These are phyloP conservation scores for Gynochthodes officinalis DNA, from an alignment of 257 asterid genomes.

Conservation along the genomic window DNA sequence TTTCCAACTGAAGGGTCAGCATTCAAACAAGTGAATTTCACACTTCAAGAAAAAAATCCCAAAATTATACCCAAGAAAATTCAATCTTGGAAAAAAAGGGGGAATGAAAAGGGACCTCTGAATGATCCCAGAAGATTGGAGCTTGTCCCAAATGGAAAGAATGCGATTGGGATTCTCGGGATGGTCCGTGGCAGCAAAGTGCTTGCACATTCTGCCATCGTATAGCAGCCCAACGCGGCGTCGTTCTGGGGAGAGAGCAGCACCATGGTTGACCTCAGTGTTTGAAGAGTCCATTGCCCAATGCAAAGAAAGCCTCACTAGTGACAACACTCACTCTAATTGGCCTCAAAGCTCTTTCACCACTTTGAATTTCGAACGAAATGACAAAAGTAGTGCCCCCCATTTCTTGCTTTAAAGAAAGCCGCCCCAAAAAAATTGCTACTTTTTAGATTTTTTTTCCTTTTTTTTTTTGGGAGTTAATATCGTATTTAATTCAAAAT, in stretches of 20 bases:
- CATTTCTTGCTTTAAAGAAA: too few relatives aligned
- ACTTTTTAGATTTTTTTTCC: too few relatives aligned
- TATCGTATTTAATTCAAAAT: too few relatives aligned
- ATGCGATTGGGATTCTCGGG: conserved; percentile 85
- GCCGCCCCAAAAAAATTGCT: too few relatives aligned
- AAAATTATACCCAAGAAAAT: background rate
- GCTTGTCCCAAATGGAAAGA: conserved; percentile 67
- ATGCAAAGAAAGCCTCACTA: background rate
- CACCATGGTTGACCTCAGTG: background rate
- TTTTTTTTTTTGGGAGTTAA: too few relatives aligned
- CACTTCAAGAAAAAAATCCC: background rate
- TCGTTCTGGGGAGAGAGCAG: conserved; percentile 10
- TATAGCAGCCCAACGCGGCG: conserved; percentile 81
- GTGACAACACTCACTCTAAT: background rate
- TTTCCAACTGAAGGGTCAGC: background rate
- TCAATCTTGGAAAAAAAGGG: background rate
- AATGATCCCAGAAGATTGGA: conserved; percentile 58
- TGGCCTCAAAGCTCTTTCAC: background rate
- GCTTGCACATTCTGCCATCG: conserved; percentile 84
- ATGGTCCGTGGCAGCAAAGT: conserved; percentile 50
- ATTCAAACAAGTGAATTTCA: background rate
- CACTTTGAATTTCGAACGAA: background rate
- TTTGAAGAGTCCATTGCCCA: conserved; percentile 11
- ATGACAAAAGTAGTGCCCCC: too few relatives aligned
- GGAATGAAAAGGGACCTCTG: conserved; percentile 41